These are phyloP conservation scores for Bolboschoenus planiculmis DNA, from an alignment of 176 grass and related monocot species.

Conservation along the genomic window DNA sequence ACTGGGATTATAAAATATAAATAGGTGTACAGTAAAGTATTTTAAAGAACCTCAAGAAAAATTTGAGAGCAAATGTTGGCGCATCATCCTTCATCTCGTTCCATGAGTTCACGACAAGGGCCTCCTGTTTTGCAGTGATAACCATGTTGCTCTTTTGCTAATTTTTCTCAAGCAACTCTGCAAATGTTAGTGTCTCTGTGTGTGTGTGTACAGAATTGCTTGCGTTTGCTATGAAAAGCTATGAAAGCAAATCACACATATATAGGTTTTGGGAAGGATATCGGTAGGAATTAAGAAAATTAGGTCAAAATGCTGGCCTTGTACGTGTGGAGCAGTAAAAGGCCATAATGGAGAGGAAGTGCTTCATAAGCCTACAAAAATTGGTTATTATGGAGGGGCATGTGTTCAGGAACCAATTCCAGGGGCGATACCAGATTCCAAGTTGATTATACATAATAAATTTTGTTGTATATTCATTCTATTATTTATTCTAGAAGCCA, in stretches of 20 bases:
- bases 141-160: constrained; percentile 1
- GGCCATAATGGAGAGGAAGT: neutral
- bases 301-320: neutral
- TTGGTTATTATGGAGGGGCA: neutral
- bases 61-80: neutral
- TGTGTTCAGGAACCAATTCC: constrained; percentile 1
- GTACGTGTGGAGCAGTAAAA: constrained; percentile 7
- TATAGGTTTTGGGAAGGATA: neutral
- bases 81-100: constrained; percentile 19
- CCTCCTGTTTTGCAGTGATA: constrained; percentile 9
- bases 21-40: neutral
- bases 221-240: neutral
- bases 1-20: neutral
- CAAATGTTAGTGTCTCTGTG: neutral
- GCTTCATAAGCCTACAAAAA: neutral
- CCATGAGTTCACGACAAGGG: constrained; percentile 14
- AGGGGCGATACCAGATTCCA: constrained; percentile 4
- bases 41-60: constrained; percentile 18
- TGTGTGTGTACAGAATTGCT: neutral
- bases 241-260: neutral
- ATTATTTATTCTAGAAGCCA: too few species aligned
- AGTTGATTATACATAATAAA: too few species aligned
- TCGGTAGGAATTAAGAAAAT: neutral
- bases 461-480: too few species aligned
- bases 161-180: neutral